Evolutionary conservation across 2,329 filamentous ascomycete species (phyloP).

Genomic region (Coniella vitis): DNA sequence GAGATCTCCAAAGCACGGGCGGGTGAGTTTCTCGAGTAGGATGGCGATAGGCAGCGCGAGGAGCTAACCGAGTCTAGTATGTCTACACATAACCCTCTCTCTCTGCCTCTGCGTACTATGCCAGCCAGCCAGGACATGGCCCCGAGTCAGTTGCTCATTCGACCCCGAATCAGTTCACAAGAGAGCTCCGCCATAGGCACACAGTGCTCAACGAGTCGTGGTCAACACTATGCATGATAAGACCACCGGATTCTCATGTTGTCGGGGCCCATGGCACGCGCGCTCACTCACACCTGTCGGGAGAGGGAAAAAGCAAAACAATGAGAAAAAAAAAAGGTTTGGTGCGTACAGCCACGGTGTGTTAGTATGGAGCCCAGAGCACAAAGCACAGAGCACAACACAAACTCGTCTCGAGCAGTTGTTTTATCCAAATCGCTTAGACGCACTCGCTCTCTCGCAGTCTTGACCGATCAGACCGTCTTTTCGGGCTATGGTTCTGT

Average conservation of each 20-base stretch:
- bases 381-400: no score
- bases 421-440: no score
- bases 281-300: no score
- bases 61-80: constrained; percentile 2
- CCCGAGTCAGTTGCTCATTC: constrained; percentile 4
- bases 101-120: no score
- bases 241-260: neutral
- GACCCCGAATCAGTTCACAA: neutral
- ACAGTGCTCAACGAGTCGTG: constrained; percentile 1
- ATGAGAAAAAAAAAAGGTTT: no score
- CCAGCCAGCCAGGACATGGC: no score
- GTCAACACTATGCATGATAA: neutral
- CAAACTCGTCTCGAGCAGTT: no score
- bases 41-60: constrained; percentile 4
- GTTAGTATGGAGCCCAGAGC: no score
- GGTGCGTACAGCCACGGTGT: no score
- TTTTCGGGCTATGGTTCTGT: constrained; percentile 9
- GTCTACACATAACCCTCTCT: no score
- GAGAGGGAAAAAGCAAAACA: no score
- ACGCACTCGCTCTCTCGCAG: neutral
- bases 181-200: neutral
- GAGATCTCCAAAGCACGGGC: constrained; percentile 10
- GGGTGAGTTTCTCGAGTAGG: neutral
- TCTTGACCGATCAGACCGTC: constrained; percentile 16
- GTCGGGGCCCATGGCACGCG: no score